Percentiles rank a stretch among this genome's conserved stretches.
Conservation (phyloP, 106 monocot genomes). For the Acanthochlamys bracteata region DNA sequence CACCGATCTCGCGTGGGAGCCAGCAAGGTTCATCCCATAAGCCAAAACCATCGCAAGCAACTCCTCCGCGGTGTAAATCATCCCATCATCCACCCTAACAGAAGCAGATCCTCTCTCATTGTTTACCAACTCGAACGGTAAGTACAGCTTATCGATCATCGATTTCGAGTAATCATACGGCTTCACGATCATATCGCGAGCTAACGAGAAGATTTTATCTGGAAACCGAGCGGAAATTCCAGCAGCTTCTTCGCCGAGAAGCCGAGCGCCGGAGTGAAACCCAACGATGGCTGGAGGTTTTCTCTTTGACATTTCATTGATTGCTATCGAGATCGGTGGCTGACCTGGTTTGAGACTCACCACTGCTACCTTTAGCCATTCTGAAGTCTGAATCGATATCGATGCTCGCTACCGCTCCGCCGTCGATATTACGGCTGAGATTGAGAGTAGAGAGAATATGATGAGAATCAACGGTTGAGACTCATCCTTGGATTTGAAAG, state of each 20-base stretch:
- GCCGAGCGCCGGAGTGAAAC: constrained; percentile 56
- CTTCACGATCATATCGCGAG: constrained; percentile 74
- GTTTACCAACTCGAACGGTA: constrained; percentile 77
- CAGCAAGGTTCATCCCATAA: constrained; percentile 56
- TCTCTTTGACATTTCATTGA: constrained; percentile 99
- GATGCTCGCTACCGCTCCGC: constrained; percentile 67
- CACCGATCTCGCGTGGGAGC: constrained; percentile 44
- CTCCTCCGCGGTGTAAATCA: constrained; percentile 74
- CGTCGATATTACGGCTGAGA: constrained; percentile 18
- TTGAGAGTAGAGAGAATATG: constrained; percentile 11
- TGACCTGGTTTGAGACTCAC: constrained; percentile 86
- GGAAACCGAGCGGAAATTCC: constrained; percentile 84
- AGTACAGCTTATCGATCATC: constrained; percentile 45
- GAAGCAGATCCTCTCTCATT: constrained; percentile 57
- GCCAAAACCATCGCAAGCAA: constrained; percentile 72
- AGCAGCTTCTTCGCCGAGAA: constrained; percentile 84
- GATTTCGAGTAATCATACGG: constrained; percentile 33
- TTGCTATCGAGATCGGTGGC: constrained; percentile 79
- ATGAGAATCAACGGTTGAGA: not conserved
- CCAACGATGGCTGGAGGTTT: constrained; percentile 88
- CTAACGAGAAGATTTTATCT: constrained; percentile 65
- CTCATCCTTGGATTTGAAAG: not conserved
- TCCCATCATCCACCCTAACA: constrained; percentile 60
- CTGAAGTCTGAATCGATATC: constrained; percentile 95
- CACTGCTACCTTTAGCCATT: constrained; percentile 91